Conservation (phyloP, 768 basidiomycete genomes). For the Russula lepida region DNA sequence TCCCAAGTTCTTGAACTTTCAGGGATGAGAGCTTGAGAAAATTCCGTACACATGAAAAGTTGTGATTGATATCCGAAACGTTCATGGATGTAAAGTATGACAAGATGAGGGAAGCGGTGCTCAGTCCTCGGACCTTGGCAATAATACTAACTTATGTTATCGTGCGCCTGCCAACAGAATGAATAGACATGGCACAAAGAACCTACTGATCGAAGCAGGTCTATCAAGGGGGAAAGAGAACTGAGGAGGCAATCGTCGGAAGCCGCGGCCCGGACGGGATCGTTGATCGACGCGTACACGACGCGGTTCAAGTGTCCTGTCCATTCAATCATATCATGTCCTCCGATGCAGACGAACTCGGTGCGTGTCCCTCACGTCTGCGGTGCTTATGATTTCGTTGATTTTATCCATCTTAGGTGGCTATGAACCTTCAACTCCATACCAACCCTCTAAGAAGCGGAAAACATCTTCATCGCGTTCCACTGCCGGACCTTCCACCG, state of each 20-base stretch:
- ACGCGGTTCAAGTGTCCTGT: background rate
- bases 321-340: slow-evolving; percentile 11
- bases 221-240: slow-evolving; percentile 48
- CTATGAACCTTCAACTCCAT: slow-evolving; percentile 29
- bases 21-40: background rate
- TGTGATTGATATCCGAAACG: slow-evolving; percentile 62
- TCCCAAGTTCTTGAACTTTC: slow-evolving; percentile 28
- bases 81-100: background rate
- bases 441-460: slow-evolving; percentile 21
- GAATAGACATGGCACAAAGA: slow-evolving; percentile 50
- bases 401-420: slow-evolving; percentile 14
- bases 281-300: slow-evolving; percentile 5
- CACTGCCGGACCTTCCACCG: slow-evolving; percentile 20
- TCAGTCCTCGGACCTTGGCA: slow-evolving; percentile 38
- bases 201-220: slow-evolving; percentile 62
- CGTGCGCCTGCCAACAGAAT: slow-evolving; percentile 64
- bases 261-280: background rate
- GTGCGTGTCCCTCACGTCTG: slow-evolving; percentile 16
- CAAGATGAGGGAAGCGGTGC: background rate
- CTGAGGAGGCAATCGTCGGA: background rate
- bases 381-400: background rate
- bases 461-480: slow-evolving; percentile 18
- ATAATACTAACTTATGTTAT: slow-evolving; percentile 64
- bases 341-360: slow-evolving; percentile 20
- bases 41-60: too few species aligned